phyloP scores from a whole-genome alignment of 192 early-diverging fungal species.

The Rhizophagus clarus region DNA sequence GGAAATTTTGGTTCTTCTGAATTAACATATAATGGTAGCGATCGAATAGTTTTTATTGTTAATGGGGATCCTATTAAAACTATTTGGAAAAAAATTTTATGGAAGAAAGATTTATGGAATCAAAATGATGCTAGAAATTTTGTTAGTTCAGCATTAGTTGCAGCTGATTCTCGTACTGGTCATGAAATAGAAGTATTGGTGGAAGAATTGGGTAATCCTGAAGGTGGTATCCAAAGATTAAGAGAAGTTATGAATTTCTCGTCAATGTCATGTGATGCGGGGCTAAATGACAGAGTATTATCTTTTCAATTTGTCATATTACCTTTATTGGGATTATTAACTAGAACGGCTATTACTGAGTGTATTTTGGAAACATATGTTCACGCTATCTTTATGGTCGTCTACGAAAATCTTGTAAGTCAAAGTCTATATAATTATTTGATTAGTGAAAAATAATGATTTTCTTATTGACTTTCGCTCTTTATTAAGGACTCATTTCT shows the following conservation, averaged over 20 bases:
- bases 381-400: background rate
- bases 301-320: too few species aligned
- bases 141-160: constrained; percentile 5
- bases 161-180: too few species aligned
- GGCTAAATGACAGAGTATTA: too few species aligned
- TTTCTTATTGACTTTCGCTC: background rate
- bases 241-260: too few species aligned
- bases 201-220: too few species aligned
- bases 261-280: too few species aligned
- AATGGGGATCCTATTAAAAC: background rate
- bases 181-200: too few species aligned
- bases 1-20: constrained; percentile 22
- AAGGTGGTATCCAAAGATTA: too few species aligned
- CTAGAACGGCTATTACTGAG: constrained; percentile 37
- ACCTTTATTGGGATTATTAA: constrained; percentile 26
- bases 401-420: too few species aligned
- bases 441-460: background rate
- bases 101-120: background rate
- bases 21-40: constrained; percentile 13
- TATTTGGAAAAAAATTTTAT: background rate
- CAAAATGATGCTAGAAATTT: background rate
- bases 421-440: too few species aligned
- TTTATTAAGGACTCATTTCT: background rate
- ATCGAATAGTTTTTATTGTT: background rate
- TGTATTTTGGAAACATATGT: constrained; percentile 38